Conservation (phyloP, 768 basidiomycete genomes). For the Lyophyllum semitale region DNA sequence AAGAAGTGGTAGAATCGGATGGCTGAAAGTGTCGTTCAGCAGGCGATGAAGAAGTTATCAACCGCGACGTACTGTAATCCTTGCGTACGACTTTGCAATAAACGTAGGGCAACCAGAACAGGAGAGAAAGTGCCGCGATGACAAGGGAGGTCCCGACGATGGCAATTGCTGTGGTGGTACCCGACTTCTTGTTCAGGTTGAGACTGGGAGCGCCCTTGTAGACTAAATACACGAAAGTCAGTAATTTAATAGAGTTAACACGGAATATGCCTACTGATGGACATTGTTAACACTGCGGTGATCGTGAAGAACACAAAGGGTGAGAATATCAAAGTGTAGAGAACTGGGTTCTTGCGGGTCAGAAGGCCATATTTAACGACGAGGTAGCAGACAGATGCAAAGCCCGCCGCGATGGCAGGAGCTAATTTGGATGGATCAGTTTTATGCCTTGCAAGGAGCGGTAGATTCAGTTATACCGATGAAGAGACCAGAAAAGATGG, state of each 20-base stretch:
- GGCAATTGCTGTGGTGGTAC: constrained; percentile 18
- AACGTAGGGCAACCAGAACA: constrained; percentile 31
- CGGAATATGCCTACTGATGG: constrained; percentile 18
- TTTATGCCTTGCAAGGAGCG: neutral
- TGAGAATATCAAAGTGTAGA: constrained; percentile 24
- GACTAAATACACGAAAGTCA: constrained; percentile 2
- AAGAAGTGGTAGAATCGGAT: constrained; percentile 31
- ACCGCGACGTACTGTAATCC: constrained; percentile 24
- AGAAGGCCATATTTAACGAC: constrained; percentile 27
- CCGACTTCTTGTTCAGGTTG: constrained; percentile 18
- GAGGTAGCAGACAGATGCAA: constrained; percentile 21
- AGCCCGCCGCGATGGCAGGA: constrained; percentile 22
- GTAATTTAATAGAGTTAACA: too few species aligned
- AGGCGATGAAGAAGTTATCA: neutral
- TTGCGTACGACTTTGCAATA: constrained; percentile 26
- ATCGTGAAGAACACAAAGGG: constrained; percentile 30
- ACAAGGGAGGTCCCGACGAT: constrained; percentile 23
- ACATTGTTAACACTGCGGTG: constrained; percentile 25
- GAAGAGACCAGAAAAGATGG: constrained; percentile 27
- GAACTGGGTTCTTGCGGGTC: constrained; percentile 20
- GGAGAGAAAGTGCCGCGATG: constrained; percentile 20
- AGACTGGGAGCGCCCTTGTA: constrained; percentile 27
- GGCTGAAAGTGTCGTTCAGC: constrained; percentile 10
- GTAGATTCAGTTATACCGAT: constrained; percentile 15
- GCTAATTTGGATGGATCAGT: constrained; percentile 1